These are phyloP conservation scores for Luffa aegyptiaca DNA, from an alignment of 306 rosid genomes.

Conservation along the genomic window DNA sequence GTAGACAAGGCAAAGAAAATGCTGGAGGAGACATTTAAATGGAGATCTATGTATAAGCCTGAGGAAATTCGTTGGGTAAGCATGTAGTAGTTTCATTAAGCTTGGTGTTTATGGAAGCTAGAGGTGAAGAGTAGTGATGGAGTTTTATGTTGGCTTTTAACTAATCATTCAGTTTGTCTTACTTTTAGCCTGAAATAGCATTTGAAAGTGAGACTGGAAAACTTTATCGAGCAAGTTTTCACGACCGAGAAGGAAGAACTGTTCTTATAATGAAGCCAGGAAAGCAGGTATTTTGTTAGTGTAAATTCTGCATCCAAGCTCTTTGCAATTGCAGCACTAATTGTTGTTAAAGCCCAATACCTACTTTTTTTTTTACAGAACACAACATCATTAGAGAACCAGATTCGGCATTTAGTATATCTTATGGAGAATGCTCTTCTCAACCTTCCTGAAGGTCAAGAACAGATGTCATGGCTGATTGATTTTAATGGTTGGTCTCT, in stretches of 20 bases:
- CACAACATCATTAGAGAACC: constrained; percentile 53
- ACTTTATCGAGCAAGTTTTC: constrained; percentile 66
- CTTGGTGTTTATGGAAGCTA: not conserved
- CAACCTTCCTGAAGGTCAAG: constrained; percentile 53
- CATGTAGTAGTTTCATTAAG: not conserved
- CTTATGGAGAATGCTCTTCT: constrained; percentile 62
- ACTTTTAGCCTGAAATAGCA: constrained; percentile 31
- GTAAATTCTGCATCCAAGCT: not conserved
- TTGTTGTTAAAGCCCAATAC: not conserved
- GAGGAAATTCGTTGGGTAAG: constrained; percentile 41
- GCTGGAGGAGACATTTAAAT: constrained; percentile 62
- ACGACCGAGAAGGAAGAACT: constrained; percentile 49
- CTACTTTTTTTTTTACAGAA: constrained; percentile 30
- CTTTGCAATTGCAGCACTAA: not conserved
- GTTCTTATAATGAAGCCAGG: constrained; percentile 41
- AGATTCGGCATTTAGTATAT: constrained; percentile 68
- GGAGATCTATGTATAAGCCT: constrained; percentile 69
- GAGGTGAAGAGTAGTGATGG: not conserved
- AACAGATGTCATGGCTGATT: constrained; percentile 62
- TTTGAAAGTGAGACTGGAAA: constrained; percentile 54
- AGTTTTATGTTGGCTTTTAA: not conserved
- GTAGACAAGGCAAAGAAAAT: constrained; percentile 52
- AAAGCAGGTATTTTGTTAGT: constrained; percentile 25
- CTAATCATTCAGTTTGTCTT: not conserved
- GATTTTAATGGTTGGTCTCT: constrained; percentile 40